Percentiles rank a stretch among this genome's conserved stretches.
Conservation (phyloP, 2,329 filamentous ascomycete species). For the Aspergillus puulaauensis region DNA sequence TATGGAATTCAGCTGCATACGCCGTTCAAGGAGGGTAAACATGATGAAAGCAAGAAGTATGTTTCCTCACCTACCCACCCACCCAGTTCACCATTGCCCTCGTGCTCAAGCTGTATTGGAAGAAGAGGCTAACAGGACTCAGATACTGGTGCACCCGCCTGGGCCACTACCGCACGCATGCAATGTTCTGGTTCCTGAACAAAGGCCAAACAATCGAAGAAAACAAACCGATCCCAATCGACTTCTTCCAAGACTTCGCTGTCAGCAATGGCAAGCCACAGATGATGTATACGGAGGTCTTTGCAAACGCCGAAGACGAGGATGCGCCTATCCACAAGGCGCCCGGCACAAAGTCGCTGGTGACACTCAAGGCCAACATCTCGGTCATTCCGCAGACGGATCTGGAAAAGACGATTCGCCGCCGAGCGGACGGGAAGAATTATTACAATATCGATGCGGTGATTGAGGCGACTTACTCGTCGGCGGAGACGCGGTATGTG, state of each 20-base stretch:
- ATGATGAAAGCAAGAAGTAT: slow-evolving; percentile 18
- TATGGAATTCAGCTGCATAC: slow-evolving; percentile 17
- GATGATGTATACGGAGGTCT: slow-evolving; percentile 1
- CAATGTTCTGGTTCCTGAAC: slow-evolving; percentile 7
- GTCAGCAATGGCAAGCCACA: slow-evolving; percentile 1
- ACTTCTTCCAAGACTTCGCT: slow-evolving; percentile 1
- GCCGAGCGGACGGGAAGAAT: background rate
- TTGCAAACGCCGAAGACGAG: background rate
- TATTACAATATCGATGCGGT: slow-evolving; percentile 9
- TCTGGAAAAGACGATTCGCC: background rate
- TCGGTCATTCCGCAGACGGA: slow-evolving; percentile 2
- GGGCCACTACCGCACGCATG: background rate
- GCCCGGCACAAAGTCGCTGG: slow-evolving; percentile 1
- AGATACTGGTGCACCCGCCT: slow-evolving; percentile 5
- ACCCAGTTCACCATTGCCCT: background rate
- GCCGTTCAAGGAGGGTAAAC: slow-evolving; percentile 5
- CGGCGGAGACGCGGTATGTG: slow-evolving; percentile 8
- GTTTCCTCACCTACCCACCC: background rate
- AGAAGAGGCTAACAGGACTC: background rate
- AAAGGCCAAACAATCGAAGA: slow-evolving; percentile 3
- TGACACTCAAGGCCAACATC: slow-evolving; percentile 6
- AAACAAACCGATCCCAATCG: slow-evolving; percentile 6
- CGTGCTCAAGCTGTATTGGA: background rate
- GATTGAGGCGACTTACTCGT: slow-evolving; percentile 8
- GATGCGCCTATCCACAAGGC: background rate